A percentile compares a stretch with the other conserved stretches of the same genome.
These are phyloP conservation scores for Xylariaceae sp. DNA, from an alignment of 2,329 filamentous ascomycete genomes.

Conservation along the genomic window DNA sequence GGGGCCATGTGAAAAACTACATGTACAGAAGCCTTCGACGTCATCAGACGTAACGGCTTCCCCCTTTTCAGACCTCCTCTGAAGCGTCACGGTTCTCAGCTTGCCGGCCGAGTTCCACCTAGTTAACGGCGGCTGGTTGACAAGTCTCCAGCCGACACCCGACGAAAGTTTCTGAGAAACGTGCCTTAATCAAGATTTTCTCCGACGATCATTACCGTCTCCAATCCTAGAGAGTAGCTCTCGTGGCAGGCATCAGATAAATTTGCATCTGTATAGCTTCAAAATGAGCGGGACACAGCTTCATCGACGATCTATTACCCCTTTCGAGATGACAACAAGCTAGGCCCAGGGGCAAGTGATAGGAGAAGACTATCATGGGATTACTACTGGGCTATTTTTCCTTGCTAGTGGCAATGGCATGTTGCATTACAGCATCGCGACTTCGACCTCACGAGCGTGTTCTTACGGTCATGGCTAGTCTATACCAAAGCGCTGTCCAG, in stretches of 20 bases:
- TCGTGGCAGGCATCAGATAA: neutral
- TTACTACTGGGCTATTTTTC: neutral
- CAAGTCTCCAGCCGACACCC: neutral
- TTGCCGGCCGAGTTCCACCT: conserved; percentile 5
- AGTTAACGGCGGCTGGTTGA: conserved; percentile 2
- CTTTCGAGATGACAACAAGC: conserved; percentile 11
- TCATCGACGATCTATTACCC: conserved; percentile 24
- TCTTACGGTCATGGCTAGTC: conserved; percentile 7
- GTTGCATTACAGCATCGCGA: conserved; percentile 23
- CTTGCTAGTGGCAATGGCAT: conserved; percentile 4
- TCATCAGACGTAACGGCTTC: conserved; percentile 25
- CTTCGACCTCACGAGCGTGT: neutral
- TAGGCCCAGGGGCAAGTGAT: neutral
- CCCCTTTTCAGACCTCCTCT: neutral
- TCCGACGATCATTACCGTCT: conserved; percentile 31
- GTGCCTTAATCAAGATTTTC: conserved; percentile 16
- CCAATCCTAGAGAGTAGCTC: conserved; percentile 14
- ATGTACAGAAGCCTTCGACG: conserved; percentile 26
- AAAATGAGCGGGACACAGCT: conserved; percentile 6
- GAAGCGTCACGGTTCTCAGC: neutral
- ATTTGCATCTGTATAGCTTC: conserved; percentile 17
- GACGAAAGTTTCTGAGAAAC: neutral
- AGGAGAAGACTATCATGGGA: conserved; percentile 4
- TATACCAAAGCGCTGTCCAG: neutral
- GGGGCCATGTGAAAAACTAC: neutral